Evolutionary conservation across 169 alveolate genomes (phyloP).

Genomic region (Miamiensis avidus): DNA sequence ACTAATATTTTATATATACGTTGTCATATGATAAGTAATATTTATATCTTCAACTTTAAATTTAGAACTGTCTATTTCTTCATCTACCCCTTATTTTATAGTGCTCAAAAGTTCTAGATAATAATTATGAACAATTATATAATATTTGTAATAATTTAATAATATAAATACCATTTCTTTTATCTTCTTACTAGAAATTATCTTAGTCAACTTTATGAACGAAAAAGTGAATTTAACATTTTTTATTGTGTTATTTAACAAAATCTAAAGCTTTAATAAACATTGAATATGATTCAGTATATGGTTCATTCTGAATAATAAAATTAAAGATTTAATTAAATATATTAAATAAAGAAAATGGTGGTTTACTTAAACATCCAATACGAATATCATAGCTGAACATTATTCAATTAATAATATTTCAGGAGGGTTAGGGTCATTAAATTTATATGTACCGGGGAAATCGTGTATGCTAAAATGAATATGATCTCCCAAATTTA

Average conservation of each 20-base stretch:
- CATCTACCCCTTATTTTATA: slow-evolving; percentile 55
- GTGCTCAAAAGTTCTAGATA: slow-evolving; percentile 73
- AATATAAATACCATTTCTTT: slow-evolving; percentile 39
- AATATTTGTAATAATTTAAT: no score
- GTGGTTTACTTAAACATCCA: slow-evolving; percentile 66
- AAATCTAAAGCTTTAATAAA: slow-evolving; percentile 40
- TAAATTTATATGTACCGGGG: slow-evolving; percentile 64
- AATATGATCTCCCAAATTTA: slow-evolving; percentile 3
- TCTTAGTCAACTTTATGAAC: slow-evolving; percentile 85
- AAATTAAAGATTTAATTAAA: background rate
- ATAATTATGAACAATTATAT: no score
- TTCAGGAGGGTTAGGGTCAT: slow-evolving; percentile 62
- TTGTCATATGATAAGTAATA: slow-evolving; percentile 63
- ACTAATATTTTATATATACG: background rate
- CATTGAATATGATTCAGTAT: slow-evolving; percentile 52
- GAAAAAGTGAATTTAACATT: slow-evolving; percentile 70
- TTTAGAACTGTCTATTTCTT: slow-evolving; percentile 51
- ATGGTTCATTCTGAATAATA: slow-evolving; percentile 63
- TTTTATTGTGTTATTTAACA: slow-evolving; percentile 32
- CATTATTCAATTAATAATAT: slow-evolving; percentile 58
- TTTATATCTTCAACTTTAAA: slow-evolving; percentile 51
- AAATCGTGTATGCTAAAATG: slow-evolving; percentile 49
- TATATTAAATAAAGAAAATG: background rate
- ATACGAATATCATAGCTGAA: slow-evolving; percentile 73
- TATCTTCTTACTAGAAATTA: slow-evolving; percentile 62